Base-by-base conservation (phyloP, 495 filamentous ascomycete species). In the Daldinia concentrica region DNA sequence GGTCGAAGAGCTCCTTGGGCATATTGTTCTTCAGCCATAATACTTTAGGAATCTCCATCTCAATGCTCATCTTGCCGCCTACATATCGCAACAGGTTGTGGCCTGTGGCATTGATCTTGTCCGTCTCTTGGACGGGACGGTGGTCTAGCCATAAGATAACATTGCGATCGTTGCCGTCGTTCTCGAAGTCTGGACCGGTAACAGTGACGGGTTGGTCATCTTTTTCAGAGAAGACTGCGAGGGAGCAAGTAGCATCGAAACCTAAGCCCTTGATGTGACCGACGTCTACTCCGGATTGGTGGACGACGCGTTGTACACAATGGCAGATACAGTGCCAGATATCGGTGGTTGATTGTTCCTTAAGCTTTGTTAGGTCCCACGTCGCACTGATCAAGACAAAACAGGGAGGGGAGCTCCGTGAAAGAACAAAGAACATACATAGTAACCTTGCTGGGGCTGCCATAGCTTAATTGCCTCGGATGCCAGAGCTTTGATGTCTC, bases 31-130 rank as follows among this genome's bases (percentile, higher is more conserved):
- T 98, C 72, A 99, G 82, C 95, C 95, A 99, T 26, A 98, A 84
- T 1, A 97, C 93, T 77, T 99, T 99, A 26, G 95, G 95, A 27
- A 98, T 93, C 77, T 99, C 95, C 95, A 99, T 99, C 83, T 99
- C 95, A 71, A 97, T 92, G 74, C 92, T 96, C 95, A 99, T 98
- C 73, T 88, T 94, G 41, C 95, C 95, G 52, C 95, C 95, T 5
- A 99, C 95, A 79, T 98, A 99, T 56, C 92, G 90, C 37, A 99
- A 87, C n/a, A 99, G 84, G 71, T 93, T 93, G 82, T 98, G 95
- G 56, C 90, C 87, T 2, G 95, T 97, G 14, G 89, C 89, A 81
- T 98, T 98, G 83, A 99, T 96, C 78, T 90, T 89, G 19, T 90
- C 88, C 12, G 95, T 93, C 82, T 99, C 95, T 64, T 92, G 88